These are phyloP conservation scores for Luzula sylvatica DNA, from an alignment of 176 grass and related monocot genomes.

Conservation along the genomic window DNA sequence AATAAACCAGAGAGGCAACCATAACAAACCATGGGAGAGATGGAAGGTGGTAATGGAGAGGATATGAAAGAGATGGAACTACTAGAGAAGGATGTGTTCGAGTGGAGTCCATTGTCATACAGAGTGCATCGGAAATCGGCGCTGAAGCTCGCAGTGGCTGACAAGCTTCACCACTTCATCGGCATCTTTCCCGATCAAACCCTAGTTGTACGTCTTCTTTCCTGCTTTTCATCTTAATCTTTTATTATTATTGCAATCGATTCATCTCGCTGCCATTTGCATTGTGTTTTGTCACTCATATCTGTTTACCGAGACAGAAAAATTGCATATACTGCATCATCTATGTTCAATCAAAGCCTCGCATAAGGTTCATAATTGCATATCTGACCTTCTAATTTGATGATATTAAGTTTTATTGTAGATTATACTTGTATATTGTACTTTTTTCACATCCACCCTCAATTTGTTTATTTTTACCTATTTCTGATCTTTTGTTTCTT, in stretches of 20 bases:
- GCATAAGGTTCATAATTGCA: no score
- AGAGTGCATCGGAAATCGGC: conserved; percentile 13
- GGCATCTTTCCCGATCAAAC: neutral
- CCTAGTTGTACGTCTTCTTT: conserved; percentile 1
- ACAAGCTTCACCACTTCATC: conserved; percentile 5
- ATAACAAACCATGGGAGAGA: neutral
- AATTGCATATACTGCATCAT: neutral
- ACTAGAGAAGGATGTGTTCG: conserved; percentile 9
- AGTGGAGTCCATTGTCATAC: conserved; percentile 6
- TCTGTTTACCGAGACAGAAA: neutral
- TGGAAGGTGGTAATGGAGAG: neutral
- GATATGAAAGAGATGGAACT: conserved; percentile 3
- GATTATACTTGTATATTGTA: no score
- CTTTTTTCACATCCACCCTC: no score
- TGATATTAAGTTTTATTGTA: no score
- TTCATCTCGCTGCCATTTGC: no score
- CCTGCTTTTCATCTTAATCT: neutral
- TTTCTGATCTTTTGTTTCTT: conserved; percentile 16
- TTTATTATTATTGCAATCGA: neutral
- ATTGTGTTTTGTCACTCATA: neutral
- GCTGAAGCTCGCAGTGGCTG: conserved; percentile 6
- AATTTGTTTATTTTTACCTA: no score
- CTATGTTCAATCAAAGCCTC: no score
- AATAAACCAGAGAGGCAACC: neutral
- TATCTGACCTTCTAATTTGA: no score